Conservation (phyloP, 1,139 yeast genomes). For the Pichia sp. region DNA sequence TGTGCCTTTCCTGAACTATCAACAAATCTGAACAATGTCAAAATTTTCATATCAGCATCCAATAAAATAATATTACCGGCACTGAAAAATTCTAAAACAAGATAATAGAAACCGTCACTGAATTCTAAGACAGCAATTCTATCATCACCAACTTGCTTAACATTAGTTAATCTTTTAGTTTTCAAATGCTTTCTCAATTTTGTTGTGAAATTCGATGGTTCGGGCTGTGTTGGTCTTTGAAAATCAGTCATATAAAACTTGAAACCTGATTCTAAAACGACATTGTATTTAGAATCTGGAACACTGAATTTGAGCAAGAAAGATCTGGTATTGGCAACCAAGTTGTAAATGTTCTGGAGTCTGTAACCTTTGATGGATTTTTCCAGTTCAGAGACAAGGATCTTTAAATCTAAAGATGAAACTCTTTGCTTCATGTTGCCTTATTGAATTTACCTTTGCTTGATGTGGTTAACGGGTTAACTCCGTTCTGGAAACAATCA, state of each 20-base stretch:
- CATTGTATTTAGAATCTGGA: constrained; percentile 75
- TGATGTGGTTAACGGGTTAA: no score
- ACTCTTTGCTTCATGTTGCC: constrained; percentile 66
- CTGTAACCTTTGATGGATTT: constrained; percentile 59
- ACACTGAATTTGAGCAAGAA: constrained; percentile 77
- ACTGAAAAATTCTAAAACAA: constrained; percentile 89
- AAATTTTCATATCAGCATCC: constrained; percentile 64
- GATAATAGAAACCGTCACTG: constrained; percentile 73
- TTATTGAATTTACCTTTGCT: not conserved
- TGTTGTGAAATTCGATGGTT: constrained; percentile 83
- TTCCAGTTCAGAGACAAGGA: constrained; percentile 66
- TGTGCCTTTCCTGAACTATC: constrained; percentile 46
- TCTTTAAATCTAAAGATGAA: constrained; percentile 77
- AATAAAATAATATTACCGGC: constrained; percentile 88
- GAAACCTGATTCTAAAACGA: constrained; percentile 86
- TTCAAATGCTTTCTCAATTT: constrained; percentile 86
- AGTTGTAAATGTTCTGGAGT: constrained; percentile 82
- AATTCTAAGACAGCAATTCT: constrained; percentile 79
- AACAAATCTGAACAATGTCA: constrained; percentile 78
- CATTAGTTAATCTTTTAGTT: constrained; percentile 69
- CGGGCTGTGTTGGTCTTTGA: constrained; percentile 74
- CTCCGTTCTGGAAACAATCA: not conserved
- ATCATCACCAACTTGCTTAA: constrained; percentile 75
- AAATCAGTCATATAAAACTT: constrained; percentile 77
- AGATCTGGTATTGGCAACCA: constrained; percentile 69